Evolutionary conservation across 345 rosid species (phyloP), one percentile per base, ranked within the genome.

Genomic region (Tarenaya hassleriana): DNA sequence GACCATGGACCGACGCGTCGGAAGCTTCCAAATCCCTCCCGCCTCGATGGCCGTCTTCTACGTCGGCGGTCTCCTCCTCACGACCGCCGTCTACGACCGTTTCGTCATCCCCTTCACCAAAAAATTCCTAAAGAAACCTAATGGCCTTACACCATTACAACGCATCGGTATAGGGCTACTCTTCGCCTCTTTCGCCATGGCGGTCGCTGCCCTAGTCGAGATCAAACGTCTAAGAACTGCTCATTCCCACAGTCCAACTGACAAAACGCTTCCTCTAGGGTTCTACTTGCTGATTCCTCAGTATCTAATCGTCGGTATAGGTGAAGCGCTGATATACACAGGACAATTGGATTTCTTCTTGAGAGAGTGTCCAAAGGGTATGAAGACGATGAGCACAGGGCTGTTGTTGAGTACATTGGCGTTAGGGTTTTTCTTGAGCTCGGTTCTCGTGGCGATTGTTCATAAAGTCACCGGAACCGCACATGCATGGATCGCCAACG

Each of bases 351-450:
- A 85, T 56, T 87, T 92, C 63, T 92, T 92, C 80, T 68, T 91
- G 12, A 81, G 85, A 52, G 98, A 92, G 61, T 92, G 98, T 38
- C 98, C 98, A 1, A 87, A 92, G 54, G 98, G 98, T 13, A 92
- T 92, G 98, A 92, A 92, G 72, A 88, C 94, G 0, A 92, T 92
- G 86, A 87, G 96, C 69, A 92, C 96, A 0, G 98, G 98, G 19
- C 50, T 91, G 55, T 79, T 92, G 59, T 53, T 92, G 52, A 92
- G 95, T 58, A 87, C 96, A 29, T 83, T 92, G 15, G 81, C 98
- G 0, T 47, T 92, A 33, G 98, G 98, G 47, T 87, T 84, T 67
- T 91, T 91, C 61, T 10, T 84, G 15, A 92, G 98, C 67, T 79
- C 96, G 7, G 55, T 73, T 16, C 50, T 92, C 65, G 96, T 92